Evolutionary conservation across 1,284 basidiomycete species (phyloP).

Genomic region (Pseudozyma pruni): DNA sequence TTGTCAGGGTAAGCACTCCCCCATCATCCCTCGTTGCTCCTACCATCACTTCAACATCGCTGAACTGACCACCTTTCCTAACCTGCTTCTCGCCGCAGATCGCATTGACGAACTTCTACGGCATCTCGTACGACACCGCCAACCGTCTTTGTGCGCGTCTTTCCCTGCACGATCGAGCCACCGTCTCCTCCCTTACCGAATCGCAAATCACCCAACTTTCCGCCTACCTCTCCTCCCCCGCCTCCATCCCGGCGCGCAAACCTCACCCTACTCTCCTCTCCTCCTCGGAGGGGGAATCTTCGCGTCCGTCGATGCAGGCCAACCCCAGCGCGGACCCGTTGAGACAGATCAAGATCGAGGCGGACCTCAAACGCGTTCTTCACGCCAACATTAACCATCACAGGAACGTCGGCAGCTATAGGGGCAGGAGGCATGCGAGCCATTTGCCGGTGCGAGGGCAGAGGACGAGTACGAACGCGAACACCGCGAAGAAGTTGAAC

Average conservation of each 20-base stretch:
- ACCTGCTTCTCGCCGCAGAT: conserved; percentile 71
- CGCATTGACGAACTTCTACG: conserved; percentile 85
- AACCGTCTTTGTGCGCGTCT: conserved; percentile 85
- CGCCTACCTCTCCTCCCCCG: conserved; percentile 86
- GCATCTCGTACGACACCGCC: conserved; percentile 79
- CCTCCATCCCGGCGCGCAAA: conserved; percentile 73
- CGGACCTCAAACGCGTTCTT: conserved; percentile 80
- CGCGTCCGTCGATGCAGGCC: conserved; percentile 49
- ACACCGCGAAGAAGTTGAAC: conserved; percentile 86
- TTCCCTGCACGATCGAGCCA: conserved; percentile 80
- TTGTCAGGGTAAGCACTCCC: conserved; percentile 62
- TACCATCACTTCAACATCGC: no score
- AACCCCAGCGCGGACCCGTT: conserved; percentile 70
- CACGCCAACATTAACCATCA: conserved; percentile 89
- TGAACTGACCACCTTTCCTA: no score
- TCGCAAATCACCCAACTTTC: conserved; percentile 83
- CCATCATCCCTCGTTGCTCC: not conserved
- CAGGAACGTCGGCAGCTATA: conserved; percentile 86
- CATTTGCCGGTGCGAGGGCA: conserved; percentile 88
- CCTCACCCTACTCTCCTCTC: conserved; percentile 56
- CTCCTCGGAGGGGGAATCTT: not conserved
- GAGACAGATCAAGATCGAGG: conserved; percentile 80
- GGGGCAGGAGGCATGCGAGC: conserved; percentile 86
- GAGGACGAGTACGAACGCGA: conserved; percentile 85
- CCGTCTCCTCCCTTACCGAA: conserved; percentile 79